A percentile compares a stretch with the other conserved stretches of the same genome.
These are phyloP conservation scores for Trichoderma breve DNA, from an alignment of 2,329 filamentous ascomycete species.

Conservation along the genomic window DNA sequence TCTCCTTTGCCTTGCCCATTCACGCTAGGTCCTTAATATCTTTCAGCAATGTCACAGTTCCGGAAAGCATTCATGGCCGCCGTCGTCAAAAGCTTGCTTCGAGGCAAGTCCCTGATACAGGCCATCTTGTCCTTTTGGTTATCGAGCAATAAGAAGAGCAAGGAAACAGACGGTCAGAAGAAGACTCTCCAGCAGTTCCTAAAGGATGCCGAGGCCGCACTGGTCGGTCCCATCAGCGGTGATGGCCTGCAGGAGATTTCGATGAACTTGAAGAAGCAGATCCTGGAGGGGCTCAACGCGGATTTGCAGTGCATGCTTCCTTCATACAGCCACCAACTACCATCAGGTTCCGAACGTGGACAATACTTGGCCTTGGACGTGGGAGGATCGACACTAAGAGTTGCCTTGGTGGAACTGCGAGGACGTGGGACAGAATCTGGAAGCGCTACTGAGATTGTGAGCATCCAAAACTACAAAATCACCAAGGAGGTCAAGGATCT, in stretches of 20 bases:
- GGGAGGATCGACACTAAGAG: conserved; percentile 66
- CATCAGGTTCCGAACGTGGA: conserved; percentile 58
- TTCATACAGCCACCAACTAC: conserved; percentile 63
- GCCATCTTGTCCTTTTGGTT: conserved; percentile 56
- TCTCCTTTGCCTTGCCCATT: conserved; percentile 8
- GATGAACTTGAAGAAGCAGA: conserved; percentile 52
- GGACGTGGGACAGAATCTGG: conserved; percentile 41
- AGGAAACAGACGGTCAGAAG: conserved; percentile 25
- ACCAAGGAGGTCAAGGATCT: conserved; percentile 54
- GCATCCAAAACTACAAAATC: conserved; percentile 57
- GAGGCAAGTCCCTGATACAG: conserved; percentile 58
- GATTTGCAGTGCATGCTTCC: conserved; percentile 62
- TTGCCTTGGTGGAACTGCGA: conserved; percentile 60
- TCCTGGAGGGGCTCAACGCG: conserved; percentile 49
- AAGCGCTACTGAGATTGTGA: conserved; percentile 51
- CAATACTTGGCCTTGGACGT: conserved; percentile 64
- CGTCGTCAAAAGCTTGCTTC: conserved; percentile 55
- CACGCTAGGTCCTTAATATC: conserved; percentile 49
- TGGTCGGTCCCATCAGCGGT: conserved; percentile 49
- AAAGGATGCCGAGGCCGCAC: conserved; percentile 51
- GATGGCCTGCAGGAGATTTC: conserved; percentile 48
- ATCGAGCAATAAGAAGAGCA: conserved; percentile 31
- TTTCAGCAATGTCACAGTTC: conserved; percentile 57
- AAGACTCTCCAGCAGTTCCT: conserved; percentile 52
- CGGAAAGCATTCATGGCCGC: conserved; percentile 54